Evolutionary conservation across 441 rosid genomes (phyloP), one percentile per base, ranked within the genome.

Genomic region (Gossypium schwendimanii): DNA sequence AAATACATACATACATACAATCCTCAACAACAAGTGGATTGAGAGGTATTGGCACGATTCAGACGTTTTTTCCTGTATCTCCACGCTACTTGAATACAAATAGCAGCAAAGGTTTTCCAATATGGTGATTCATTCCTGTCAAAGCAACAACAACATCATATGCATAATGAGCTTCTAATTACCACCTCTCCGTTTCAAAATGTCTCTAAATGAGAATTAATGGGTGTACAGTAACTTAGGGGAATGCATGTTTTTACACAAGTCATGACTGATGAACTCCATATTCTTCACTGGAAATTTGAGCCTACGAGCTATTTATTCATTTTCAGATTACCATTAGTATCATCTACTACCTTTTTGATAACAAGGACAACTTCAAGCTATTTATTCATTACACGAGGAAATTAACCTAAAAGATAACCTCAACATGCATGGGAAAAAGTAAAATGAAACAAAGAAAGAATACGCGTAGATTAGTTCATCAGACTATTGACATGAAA

Each of bases 41-140:
- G 76, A 14, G 53, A 18, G 71, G 78, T 77, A 58, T 67, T 62
- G 0, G 67, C 57, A 28, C 87, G 87, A 67, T 63, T 82, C 9
- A 78, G 79, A 39, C 84, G 53, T 76, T 87, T 87, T 80, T 81
- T 88, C 70, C 89, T 73, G 72, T 90, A 87, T 83, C 90, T 87
- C 98, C 98, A 89, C 2, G 91, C 88, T 70, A 91, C 97, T 82
- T 90, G 96, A 77, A 93, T 88, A 63, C 74, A 79, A 9, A 45
- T 79, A 47, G 96, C 96, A 20, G 94, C 97, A 20, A 77, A 61
- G 80, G 76, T 67, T 78, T 91, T 87, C 98, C 96, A 90, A 75
- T 86, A 87, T 4, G 91, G 98, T 18, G 91, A 93, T 75, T 84
- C 83, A 66, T 93, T 86, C 87, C 95, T 90, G 80, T 1, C 44